Base-by-base conservation (phyloP, 1,284 basidiomycete species). In the Cryptococcus sp. region DNA sequence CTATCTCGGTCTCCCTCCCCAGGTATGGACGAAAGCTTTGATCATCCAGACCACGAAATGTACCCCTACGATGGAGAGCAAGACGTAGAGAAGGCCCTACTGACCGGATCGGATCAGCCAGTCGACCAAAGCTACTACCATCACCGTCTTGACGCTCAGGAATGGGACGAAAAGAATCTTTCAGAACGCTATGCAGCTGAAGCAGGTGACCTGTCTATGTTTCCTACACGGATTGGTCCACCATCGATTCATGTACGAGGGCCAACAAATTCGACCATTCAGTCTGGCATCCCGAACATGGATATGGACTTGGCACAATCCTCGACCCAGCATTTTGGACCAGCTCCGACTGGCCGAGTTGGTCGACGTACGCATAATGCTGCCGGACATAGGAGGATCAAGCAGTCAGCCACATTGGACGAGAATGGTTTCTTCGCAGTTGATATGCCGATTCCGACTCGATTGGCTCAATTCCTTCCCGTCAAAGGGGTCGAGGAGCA, bases 351-450 rank as follows among this genome's bases (percentile, higher is more conserved):
- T 5, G 91, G 91, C 19, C 85, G 90, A 23, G 83, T 90, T 20
- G 79, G 85, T 22, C 83, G 91, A 44, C 83, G 91, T 52, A 84
- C 88, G 65, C 87, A 90, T 75, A 67, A 73, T 55, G 69, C 70
- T 20, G 70, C 68, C 3, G 66, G 67, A 10, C 66, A 69, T 43
- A 59, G 67, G 61, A 75, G 79, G 45, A 78, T 79, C 55, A 79
- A 79, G 58, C 78, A 80, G 53, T 73, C 73, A 39, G 76, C 81
- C 13, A 74, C 74, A 10, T 68, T 82, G 13, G 78, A 78, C 47
- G 71, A 79, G 46, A 87, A 89, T 64, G 93, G 93, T 17, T 91
- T 95, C 75, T 83, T 94, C 53, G 89, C 93, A 10, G 82, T 93
- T 11, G 88, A 94, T 61, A 81, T 93, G 63, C 83, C 85, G 22